A percentile compares a stretch with the other conserved stretches of the same genome.
Conservation (phyloP, 2,329 filamentous ascomycete genomes). For the Ascochyta clinopodiicola region DNA sequence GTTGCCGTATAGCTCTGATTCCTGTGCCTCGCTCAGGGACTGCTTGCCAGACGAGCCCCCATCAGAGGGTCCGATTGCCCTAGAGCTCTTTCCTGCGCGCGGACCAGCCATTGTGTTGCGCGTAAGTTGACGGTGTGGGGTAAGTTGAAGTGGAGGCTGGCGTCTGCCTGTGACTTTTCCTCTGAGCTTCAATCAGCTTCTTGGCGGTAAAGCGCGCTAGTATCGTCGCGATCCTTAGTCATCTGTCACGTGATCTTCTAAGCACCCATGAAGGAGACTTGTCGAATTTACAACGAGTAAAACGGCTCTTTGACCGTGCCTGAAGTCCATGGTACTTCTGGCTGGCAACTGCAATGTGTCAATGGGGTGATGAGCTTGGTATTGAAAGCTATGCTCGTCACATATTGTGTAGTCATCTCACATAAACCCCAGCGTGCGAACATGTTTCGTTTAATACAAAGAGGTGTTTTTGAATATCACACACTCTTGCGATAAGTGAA, state of each 20-base stretch:
- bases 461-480: background rate
- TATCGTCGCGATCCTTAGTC: slow-evolving; percentile 3
- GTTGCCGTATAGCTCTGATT: slow-evolving; percentile 82
- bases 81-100: slow-evolving; percentile 71
- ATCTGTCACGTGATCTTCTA: background rate
- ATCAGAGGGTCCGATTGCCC: slow-evolving; percentile 78
- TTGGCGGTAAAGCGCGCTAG: slow-evolving; percentile 16
- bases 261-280: too few species aligned
- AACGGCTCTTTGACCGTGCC: background rate
- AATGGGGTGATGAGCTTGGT: too few species aligned
- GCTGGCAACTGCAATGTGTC: background rate
- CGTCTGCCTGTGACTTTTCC: slow-evolving; percentile 12
- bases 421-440: background rate
- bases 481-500: too few species aligned
- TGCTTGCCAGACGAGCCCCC: slow-evolving; percentile 86
- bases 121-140: slow-evolving; percentile 21
- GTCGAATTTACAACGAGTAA: background rate
- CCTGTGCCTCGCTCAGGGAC: slow-evolving; percentile 87
- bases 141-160: slow-evolving; percentile 3
- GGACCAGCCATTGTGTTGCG: slow-evolving; percentile 45
- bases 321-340: background rate
- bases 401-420: background rate
- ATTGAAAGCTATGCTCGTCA: background rate
- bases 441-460: background rate
- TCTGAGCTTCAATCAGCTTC: slow-evolving; percentile 15